A percentile compares a stretch with the other conserved stretches of the same genome.
These are phyloP conservation scores for Camelina neglecta DNA, from an alignment of 345 rosid species.

Conservation along the genomic window DNA sequence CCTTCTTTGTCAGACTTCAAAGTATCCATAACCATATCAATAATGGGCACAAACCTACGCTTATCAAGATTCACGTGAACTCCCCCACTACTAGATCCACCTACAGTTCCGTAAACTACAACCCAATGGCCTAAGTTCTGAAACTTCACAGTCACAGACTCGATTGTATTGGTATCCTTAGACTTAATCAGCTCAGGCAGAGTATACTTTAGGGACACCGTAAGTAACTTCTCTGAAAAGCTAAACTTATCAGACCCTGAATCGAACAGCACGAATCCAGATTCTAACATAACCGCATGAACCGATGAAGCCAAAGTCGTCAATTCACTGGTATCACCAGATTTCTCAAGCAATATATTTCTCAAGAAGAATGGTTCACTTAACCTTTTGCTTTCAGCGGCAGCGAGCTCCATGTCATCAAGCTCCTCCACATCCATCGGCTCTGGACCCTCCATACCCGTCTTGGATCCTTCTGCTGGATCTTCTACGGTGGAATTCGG, in stretches of 20 bases:
- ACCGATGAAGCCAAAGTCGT: slow-evolving; percentile 60
- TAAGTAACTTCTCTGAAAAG: slow-evolving; percentile 51
- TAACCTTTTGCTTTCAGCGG: slow-evolving; percentile 37
- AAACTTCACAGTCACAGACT: slow-evolving; percentile 56
- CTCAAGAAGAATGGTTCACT: slow-evolving; percentile 68
- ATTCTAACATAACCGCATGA: slow-evolving; percentile 74
- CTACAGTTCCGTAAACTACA: slow-evolving; percentile 61
- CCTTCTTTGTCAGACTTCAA: slow-evolving; percentile 29
- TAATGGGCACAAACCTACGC: slow-evolving; percentile 51
- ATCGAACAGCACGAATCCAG: slow-evolving; percentile 64
- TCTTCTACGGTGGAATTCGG: slow-evolving; percentile 13
- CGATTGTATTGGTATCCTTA: slow-evolving; percentile 29
- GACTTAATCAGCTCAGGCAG: slow-evolving; percentile 53
- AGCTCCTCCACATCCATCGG: slow-evolving; percentile 21
- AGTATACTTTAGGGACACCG: slow-evolving; percentile 61
- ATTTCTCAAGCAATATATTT: slow-evolving; percentile 59
- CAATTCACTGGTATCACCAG: slow-evolving; percentile 48
- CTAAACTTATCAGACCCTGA: slow-evolving; percentile 51
- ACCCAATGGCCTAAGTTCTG: slow-evolving; percentile 58
- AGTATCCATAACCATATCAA: slow-evolving; percentile 45
- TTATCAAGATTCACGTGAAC: slow-evolving; percentile 53
- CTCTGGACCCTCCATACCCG: slow-evolving; percentile 7
- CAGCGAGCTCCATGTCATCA: slow-evolving; percentile 10
- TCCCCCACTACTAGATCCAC: slow-evolving; percentile 40
- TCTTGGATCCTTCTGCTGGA: slow-evolving; percentile 7